These are phyloP conservation scores for Saccharum hybrid DNA, from an alignment of 202 grass and related monocot species.

Conservation along the genomic window DNA sequence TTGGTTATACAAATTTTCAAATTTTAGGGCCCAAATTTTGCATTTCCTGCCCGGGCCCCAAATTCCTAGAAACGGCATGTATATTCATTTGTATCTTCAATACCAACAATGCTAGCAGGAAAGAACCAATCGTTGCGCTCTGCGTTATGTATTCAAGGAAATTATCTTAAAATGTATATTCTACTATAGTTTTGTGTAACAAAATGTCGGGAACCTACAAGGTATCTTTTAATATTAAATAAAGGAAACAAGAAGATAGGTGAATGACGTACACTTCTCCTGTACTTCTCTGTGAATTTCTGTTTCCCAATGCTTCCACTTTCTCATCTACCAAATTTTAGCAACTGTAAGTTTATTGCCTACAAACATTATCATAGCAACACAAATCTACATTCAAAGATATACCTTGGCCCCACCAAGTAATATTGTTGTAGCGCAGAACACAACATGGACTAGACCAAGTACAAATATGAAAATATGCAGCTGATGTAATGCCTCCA, in stretches of 20 bases:
- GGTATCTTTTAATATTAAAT: conserved; percentile 20
- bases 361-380: conserved; percentile 17
- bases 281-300: conserved; percentile 52
- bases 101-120: conserved; percentile 11
- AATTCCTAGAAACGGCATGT: not conserved
- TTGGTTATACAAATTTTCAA: not conserved
- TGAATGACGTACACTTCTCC: conserved; percentile 21
- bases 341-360: conserved; percentile 4
- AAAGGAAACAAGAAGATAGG: conserved; percentile 36
- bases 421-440: conserved; percentile 72
- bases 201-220: not conserved
- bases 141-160: not conserved
- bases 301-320: conserved; percentile 84
- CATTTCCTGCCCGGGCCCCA: not conserved
- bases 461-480: conserved; percentile 94
- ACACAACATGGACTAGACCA: conserved; percentile 79
- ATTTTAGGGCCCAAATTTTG: not conserved
- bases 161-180: conserved; percentile 11
- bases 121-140: not conserved
- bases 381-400: conserved; percentile 3
- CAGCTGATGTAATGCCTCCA: conserved; percentile 74
- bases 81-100: conserved; percentile 1
- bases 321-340: conserved; percentile 63
- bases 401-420: conserved; percentile 71
- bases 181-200: conserved; percentile 1